These are phyloP conservation scores for Lichtheimia hyalospora DNA, from an alignment of 371 early-diverging fungal genomes.

Conservation along the genomic window DNA sequence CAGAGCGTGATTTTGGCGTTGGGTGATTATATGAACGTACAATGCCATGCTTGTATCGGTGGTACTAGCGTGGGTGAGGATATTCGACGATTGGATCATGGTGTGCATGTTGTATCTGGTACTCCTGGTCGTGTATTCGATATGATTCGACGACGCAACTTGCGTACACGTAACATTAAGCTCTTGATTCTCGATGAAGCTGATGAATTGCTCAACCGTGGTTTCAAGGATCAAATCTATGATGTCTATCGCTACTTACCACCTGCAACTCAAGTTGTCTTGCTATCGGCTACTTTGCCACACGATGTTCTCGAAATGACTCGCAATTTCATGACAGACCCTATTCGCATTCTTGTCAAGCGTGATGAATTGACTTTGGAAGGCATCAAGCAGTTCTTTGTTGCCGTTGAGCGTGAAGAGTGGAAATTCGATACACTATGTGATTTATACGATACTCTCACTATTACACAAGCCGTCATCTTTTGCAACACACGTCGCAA, in stretches of 20 bases:
- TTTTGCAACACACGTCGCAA: conserved; percentile 99
- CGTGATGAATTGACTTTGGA: conserved; percentile 99
- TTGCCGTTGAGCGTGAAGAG: conserved; percentile 95
- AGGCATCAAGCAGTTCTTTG: conserved; percentile 99
- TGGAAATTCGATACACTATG: conserved; percentile 96
- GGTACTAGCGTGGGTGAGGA: conserved; percentile 95
- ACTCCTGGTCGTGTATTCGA: conserved; percentile 99
- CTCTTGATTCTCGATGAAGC: conserved; percentile 99
- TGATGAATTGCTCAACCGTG: conserved; percentile 97
- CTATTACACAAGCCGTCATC: conserved; percentile 98
- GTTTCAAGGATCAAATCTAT: conserved; percentile 99
- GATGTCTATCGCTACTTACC: conserved; percentile 95
- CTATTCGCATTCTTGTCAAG: conserved; percentile 98
- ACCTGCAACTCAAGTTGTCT: conserved; percentile 95
- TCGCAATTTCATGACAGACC: conserved; percentile 96
- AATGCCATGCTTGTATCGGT: conserved; percentile 97
- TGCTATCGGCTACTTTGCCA: conserved; percentile 98
- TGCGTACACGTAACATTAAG: conserved; percentile 90
- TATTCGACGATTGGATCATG: conserved; percentile 83
- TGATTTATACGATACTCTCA: conserved; percentile 95
- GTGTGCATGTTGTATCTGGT: conserved; percentile 96
- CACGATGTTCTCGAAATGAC: conserved; percentile 97
- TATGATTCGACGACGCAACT: conserved; percentile 92
- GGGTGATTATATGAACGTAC: conserved; percentile 92
- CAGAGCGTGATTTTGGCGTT: conserved; percentile 91